Conservation (phyloP, 108 stramenopile genomes). For the Conticribra guillardii region DNA sequence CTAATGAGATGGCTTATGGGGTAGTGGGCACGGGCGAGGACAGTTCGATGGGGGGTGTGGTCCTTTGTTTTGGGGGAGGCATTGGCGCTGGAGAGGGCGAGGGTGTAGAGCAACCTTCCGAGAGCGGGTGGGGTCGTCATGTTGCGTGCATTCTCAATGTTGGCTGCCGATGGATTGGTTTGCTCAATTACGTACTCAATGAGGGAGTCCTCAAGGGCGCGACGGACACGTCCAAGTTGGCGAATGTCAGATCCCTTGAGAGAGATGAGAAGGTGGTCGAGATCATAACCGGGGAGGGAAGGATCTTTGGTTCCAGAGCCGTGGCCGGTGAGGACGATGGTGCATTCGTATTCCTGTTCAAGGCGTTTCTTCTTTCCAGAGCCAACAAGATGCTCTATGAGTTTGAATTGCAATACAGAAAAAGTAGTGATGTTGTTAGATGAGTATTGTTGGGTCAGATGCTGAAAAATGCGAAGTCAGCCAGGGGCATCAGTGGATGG, state of each 20-base stretch:
- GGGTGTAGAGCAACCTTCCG: constrained; percentile 35
- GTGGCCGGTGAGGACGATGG: constrained; percentile 34
- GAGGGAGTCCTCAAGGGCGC: constrained; percentile 22
- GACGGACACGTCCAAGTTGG: constrained; percentile 35
- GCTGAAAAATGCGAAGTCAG: background rate
- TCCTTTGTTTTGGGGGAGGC: constrained; percentile 43
- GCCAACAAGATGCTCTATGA: constrained; percentile 29
- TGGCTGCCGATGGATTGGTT: constrained; percentile 5
- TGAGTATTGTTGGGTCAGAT: background rate
- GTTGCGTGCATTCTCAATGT: background rate
- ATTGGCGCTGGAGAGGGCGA: constrained; percentile 28
- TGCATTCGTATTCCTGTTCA: constrained; percentile 48
- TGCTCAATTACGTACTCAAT: constrained; percentile 27
- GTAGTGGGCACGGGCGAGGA: constrained; percentile 23
- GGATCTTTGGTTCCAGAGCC: constrained; percentile 31
- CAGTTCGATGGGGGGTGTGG: constrained; percentile 27
- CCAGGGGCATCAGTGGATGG: background rate
- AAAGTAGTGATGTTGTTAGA: too few species aligned
- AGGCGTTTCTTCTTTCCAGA: constrained; percentile 26
- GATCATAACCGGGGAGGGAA: constrained; percentile 24
- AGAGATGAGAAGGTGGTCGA: constrained; percentile 31
- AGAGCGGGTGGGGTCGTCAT: constrained; percentile 27
- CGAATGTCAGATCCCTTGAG: constrained; percentile 35
- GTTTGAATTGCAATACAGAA: too few species aligned
- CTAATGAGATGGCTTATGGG: constrained; percentile 13